Conservation (phyloP, 371 early-diverging fungal genomes). For the Mucor ambiguus region DNA sequence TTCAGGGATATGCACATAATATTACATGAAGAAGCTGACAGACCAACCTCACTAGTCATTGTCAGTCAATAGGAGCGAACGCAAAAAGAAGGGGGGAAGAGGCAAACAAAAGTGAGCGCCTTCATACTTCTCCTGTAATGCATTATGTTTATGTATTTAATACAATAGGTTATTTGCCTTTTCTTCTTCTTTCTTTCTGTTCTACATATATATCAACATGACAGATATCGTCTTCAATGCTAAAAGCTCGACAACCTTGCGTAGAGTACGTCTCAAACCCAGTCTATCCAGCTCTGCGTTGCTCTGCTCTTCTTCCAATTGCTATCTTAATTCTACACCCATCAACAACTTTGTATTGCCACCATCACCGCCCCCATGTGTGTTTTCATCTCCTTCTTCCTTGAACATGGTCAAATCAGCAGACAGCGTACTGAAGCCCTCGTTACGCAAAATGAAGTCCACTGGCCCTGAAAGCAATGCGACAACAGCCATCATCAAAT, state of each 20-base stretch:
- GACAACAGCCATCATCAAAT: slow-evolving; percentile 28
- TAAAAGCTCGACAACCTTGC: not conserved
- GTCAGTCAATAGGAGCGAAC: not conserved
- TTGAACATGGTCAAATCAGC: not conserved
- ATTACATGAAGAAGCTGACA: not conserved
- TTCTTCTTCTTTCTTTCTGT: not conserved
- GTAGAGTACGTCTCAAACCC: not conserved
- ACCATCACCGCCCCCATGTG: not conserved
- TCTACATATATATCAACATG: not conserved
- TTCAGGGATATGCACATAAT: not conserved
- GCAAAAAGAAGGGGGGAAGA: not conserved
- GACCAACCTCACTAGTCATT: not conserved
- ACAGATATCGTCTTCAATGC: not conserved
- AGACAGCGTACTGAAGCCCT: not conserved
- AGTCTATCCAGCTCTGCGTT: not conserved
- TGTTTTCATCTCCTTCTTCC: not conserved
- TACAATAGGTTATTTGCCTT: not conserved
- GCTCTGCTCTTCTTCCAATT: not conserved
- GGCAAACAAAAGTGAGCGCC: not conserved
- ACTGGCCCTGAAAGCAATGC: not conserved
- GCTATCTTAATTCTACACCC: not conserved
- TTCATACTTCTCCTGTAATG: not conserved
- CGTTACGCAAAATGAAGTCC: not conserved
- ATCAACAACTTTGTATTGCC: not conserved
- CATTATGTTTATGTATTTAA: not conserved